Evolutionary conservation across 139 green algal species (phyloP), one percentile per base, ranked within the genome.

Genomic region (Yamagishiella unicocca): DNA sequence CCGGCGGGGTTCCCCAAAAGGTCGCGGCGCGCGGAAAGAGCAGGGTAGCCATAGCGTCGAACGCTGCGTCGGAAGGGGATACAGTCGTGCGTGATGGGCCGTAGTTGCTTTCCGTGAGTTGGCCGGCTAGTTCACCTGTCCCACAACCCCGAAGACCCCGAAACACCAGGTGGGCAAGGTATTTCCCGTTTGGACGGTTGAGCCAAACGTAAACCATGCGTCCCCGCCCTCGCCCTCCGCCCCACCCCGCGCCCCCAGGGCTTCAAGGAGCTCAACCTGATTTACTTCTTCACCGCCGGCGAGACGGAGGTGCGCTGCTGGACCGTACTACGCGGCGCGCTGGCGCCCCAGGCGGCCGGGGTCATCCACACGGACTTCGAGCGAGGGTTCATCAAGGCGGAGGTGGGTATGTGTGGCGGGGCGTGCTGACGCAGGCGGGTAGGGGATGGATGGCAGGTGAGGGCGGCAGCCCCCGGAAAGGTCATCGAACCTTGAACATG

Each of bases 271-370:
- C 87, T 89, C 58, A 91, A 97, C 81, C 91, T 99, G 54, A 98
- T 99, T 87, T 99, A 99, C 88, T 99, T 98, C 92, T 99, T 99
- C 94, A 99, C 97, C 4, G 95, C 95, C 10, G 97, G 97, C 5
- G 83, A 93, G 62, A 96, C 97, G 77, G 97, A 99, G 91, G 97
- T 98, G 53, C 94, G 95, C 82, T 97, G 94, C 83, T 98, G 96
- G 96, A 94, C 96, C 70, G 96, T 98, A 83, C 92, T 91, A 9
- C 93, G 94, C 54, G 91, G 94, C 74, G 88, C 84, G 54, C 95
- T 96, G 73, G 96, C 96, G 40, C 96, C 96, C 4, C 92, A 95
- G 58, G 92, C 96, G 35, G 96, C 96, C 22, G 96, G 96, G 5
- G 93, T 96, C n/a, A 99, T 99, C 84, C 96, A 99, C 89, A 93